These are phyloP conservation scores for Ramaria sp. DNA, from an alignment of 768 basidiomycete genomes.

Conservation along the genomic window DNA sequence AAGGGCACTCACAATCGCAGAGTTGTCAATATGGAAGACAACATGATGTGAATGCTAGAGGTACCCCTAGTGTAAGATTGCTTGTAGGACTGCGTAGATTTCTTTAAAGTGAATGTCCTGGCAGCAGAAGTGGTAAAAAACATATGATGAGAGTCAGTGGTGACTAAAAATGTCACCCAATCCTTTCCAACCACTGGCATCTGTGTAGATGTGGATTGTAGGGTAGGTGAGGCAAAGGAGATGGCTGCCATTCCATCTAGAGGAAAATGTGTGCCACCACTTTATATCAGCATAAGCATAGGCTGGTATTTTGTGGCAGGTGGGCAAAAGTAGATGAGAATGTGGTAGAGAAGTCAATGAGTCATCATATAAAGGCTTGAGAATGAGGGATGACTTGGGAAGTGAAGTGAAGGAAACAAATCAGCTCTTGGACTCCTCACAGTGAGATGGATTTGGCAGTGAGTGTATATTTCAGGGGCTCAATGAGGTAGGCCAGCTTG, in stretches of 20 bases:
- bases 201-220: conserved; percentile 18
- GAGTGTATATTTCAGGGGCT: conserved; percentile 18
- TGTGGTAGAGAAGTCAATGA: conserved; percentile 21
- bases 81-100: conserved; percentile 19
- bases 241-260: conserved; percentile 22
- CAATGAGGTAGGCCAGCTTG: conserved; percentile 20
- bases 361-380: conserved; percentile 16
- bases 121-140: conserved; percentile 15
- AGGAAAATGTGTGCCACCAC: conserved; percentile 23
- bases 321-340: conserved; percentile 17
- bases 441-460: conserved; percentile 12
- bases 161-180: conserved; percentile 15
- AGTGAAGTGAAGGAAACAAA: conserved; percentile 25
- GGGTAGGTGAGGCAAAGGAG: conserved; percentile 4
- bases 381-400: conserved; percentile 29
- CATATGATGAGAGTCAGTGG: conserved; percentile 19
- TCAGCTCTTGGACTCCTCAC: conserved; percentile 22
- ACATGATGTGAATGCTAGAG: not conserved
- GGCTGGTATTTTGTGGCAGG: conserved; percentile 18
- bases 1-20: not conserved
- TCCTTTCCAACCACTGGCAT: conserved; percentile 25
- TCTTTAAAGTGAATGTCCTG: no score
- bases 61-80: conserved; percentile 12
- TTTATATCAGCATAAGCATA: conserved; percentile 20
- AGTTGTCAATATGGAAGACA: not conserved